phyloP scores from a whole-genome alignment of 371 early-diverging fungal species.

The Mucor indicus region DNA sequence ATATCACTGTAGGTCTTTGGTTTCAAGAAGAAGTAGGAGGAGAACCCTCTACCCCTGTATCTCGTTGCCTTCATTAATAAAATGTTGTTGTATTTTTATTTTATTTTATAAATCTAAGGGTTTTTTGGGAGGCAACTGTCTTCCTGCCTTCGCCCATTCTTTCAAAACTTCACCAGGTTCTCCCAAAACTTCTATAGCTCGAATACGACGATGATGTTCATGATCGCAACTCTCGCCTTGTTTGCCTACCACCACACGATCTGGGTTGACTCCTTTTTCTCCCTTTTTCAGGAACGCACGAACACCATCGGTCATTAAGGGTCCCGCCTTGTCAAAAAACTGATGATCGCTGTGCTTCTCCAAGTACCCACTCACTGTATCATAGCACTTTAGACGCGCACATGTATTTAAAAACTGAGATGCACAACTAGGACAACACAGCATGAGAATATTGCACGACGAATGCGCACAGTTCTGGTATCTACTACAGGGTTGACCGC shows the following conservation, averaged over 20 bases:
- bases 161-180: constrained; percentile 45
- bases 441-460: constrained; percentile 71
- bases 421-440: constrained; percentile 68
- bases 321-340: constrained; percentile 35
- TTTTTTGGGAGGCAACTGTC: constrained; percentile 31
- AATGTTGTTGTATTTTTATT: neutral
- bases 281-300: constrained; percentile 40
- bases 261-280: constrained; percentile 25
- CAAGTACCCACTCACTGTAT: constrained; percentile 43
- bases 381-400: constrained; percentile 56
- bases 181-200: constrained; percentile 43
- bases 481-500: constrained; percentile 62
- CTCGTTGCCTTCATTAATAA: constrained; percentile 17
- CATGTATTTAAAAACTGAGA: constrained; percentile 63
- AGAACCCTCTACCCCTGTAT: constrained; percentile 28
- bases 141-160: constrained; percentile 40
- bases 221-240: constrained; percentile 40
- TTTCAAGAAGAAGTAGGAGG: constrained; percentile 21
- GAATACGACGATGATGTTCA: constrained; percentile 31
- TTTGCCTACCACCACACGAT: constrained; percentile 39
- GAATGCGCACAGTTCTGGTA: constrained; percentile 76
- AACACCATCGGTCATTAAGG: constrained; percentile 35
- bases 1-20: constrained; percentile 71
- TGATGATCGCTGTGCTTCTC: too few species aligned
- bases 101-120: neutral